Evolutionary conservation across 768 basidiomycete genomes (phyloP), one percentile per base, ranked within the genome.

Genomic region (Lactifluus subvellereus): DNA sequence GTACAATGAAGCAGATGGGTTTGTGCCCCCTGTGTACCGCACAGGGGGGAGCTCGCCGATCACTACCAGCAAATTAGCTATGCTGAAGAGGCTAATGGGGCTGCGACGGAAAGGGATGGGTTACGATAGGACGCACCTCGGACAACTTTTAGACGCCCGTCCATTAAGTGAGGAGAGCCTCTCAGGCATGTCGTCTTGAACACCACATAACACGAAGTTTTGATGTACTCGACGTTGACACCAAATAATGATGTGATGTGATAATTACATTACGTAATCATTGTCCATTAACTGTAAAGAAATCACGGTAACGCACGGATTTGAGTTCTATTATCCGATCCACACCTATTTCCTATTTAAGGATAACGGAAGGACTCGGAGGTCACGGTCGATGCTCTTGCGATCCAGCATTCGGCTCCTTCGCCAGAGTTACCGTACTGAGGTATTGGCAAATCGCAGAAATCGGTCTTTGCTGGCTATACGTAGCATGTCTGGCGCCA

Each of bases 401-500:
- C 55, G 20, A 51, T 22, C 16, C 38, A 0, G 32, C n/a, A 10
- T 33, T 37, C 48, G 53, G 30, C 60, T 55, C 48, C 27, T 16
- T 18, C 54, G 16, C 11, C 60, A 16, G 9, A 32, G 37, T 32
- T 49, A 14, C 22, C 10, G 13, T 38, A 43, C 45, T 1, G 10
- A 5, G 7, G 32, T 20, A 22, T 51, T 43, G 55, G 18, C 8
- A n/a, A 43, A n/a, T 56, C 48, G 2, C 61, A 52, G 33, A 50
- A 47, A 32, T 40, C 20, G 11, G 42, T 37, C 5, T 48, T 8
- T 13, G 30, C 35, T 33, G 9, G 30, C 35, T 33, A 38, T 40
- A 32, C 37, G 62, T 32, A 56, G 8, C 33, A 74, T 74, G 71
- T 71, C 71, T 32, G 67, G 71, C 42, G 53, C 68, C 38, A 67